Evolutionary conservation across 2,329 filamentous ascomycete genomes (phyloP).

Genomic region (Nannizziopsis barbatae): DNA sequence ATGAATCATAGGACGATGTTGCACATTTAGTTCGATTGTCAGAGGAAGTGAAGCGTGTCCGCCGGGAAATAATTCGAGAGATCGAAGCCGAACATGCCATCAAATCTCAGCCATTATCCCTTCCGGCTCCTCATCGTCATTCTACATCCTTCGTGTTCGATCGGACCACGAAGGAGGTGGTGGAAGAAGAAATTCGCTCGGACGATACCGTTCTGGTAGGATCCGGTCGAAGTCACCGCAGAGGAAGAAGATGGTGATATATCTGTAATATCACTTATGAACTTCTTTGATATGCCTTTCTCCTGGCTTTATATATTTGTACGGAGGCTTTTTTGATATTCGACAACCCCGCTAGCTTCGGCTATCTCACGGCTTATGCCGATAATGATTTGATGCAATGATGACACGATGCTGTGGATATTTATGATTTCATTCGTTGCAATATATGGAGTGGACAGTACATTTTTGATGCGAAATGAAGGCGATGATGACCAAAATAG

Average conservation of each 20-base stretch:
- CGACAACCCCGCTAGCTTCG: too few relatives aligned
- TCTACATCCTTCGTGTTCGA: constrained; percentile 3
- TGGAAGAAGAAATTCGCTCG: background rate
- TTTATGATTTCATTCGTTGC: too few relatives aligned
- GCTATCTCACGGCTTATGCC: too few relatives aligned
- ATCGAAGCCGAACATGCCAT: constrained; percentile 40
- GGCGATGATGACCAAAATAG: too few relatives aligned
- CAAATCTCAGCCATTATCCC: background rate
- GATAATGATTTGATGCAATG: too few relatives aligned
- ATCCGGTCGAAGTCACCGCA: background rate
- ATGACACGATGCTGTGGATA: too few relatives aligned
- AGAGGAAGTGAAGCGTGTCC: constrained; percentile 63
- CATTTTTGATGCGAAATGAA: too few relatives aligned
- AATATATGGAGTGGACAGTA: too few relatives aligned
- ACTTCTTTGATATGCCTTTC: too few relatives aligned
- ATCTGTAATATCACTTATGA: background rate
- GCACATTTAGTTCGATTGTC: constrained; percentile 71
- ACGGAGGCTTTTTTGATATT: too few relatives aligned
- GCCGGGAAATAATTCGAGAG: constrained; percentile 48
- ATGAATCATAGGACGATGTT: constrained; percentile 61
- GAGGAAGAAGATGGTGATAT: constrained; percentile 1
- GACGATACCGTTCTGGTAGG: background rate
- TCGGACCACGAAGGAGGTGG: constrained; percentile 3
- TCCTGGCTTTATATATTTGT: too few relatives aligned
- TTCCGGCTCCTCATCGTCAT: background rate